A percentile compares a stretch with the other conserved stretches of the same genome.
Conservation (phyloP, 2,329 filamentous ascomycete genomes). For the Furcasterigmium sp. region DNA sequence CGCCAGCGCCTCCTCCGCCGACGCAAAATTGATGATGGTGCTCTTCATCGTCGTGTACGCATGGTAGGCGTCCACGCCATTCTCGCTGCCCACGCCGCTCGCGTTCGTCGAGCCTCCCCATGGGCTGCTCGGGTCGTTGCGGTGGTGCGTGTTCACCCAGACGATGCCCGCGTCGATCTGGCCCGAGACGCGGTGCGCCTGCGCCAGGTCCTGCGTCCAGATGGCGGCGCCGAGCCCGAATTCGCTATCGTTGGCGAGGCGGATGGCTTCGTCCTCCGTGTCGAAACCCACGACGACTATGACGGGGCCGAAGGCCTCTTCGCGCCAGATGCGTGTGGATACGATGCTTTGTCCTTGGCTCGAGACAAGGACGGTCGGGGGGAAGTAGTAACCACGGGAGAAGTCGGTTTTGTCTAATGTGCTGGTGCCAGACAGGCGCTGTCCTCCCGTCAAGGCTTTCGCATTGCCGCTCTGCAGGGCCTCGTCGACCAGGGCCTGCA, state of each 20-base stretch:
- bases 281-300: conserved; percentile 71
- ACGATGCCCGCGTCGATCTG: conserved; percentile 60
- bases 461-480: conserved; percentile 50
- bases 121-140: conserved; percentile 66
- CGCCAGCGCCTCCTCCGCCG: conserved; percentile 41
- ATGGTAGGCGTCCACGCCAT: conserved; percentile 59
- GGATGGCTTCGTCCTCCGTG: conserved; percentile 65
- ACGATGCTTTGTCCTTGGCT: conserved; percentile 55
- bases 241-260: conserved; percentile 65
- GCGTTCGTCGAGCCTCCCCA: conserved; percentile 61
- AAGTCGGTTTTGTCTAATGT: conserved; percentile 46
- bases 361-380: conserved; percentile 65
- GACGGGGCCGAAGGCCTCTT: conserved; percentile 82
- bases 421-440: conserved; percentile 41
- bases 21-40: conserved; percentile 64
- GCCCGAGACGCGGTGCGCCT: conserved; percentile 68
- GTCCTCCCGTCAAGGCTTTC: conserved; percentile 35
- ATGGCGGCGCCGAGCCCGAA: conserved; percentile 75
- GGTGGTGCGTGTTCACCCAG: conserved; percentile 59
- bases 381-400: conserved; percentile 65
- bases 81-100: conserved; percentile 68
- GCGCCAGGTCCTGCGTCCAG: conserved; percentile 71
- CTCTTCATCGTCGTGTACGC: conserved; percentile 59
- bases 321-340: conserved; percentile 67
- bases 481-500: conserved; percentile 60